Evolutionary conservation across 2,329 filamentous ascomycete species (phyloP).

Genomic region (Clathrospora elynae): DNA sequence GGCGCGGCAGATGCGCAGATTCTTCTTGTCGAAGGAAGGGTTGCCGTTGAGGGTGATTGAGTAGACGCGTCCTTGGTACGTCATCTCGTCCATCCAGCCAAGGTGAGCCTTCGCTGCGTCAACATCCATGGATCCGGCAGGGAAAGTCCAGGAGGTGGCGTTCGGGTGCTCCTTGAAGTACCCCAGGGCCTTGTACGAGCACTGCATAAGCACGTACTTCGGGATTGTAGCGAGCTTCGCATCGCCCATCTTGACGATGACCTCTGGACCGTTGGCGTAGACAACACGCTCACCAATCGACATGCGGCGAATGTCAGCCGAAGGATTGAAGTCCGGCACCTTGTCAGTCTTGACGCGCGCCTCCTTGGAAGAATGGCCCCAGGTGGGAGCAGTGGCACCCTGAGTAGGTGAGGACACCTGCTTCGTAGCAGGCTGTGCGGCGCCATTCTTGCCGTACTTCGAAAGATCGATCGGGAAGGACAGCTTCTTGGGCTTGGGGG

Average conservation of each 20-base stretch:
- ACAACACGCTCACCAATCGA: slow-evolving; percentile 22
- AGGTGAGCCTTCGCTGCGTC: slow-evolving; percentile 23
- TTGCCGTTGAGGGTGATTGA: slow-evolving; percentile 27
- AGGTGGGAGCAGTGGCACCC: background rate
- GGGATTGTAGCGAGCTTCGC: slow-evolving; percentile 19
- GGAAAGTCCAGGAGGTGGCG: slow-evolving; percentile 18
- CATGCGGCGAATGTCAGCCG: slow-evolving; percentile 31
- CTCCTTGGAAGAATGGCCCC: background rate
- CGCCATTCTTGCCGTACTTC: slow-evolving; percentile 26
- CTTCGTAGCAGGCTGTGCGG: background rate
- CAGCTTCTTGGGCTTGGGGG: slow-evolving; percentile 27
- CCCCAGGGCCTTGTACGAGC: slow-evolving; percentile 27
- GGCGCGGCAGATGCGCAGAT: slow-evolving; percentile 32
- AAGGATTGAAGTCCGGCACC: slow-evolving; percentile 16
- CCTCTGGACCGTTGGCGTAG: slow-evolving; percentile 28
- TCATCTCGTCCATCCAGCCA: slow-evolving; percentile 36
- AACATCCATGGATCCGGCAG: slow-evolving; percentile 22
- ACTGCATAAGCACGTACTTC: slow-evolving; percentile 38
- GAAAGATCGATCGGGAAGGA: slow-evolving; percentile 30
- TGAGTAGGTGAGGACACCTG: background rate
- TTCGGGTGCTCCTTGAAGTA: slow-evolving; percentile 26
- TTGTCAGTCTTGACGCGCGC: slow-evolving; percentile 8
- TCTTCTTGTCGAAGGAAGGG: slow-evolving; percentile 23
- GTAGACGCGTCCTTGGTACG: slow-evolving; percentile 27
- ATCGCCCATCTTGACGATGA: slow-evolving; percentile 27